A percentile compares a stretch with the other conserved stretches of the same genome.
These are phyloP conservation scores for Aspergillus calidoustus DNA, from an alignment of 2,329 filamentous ascomycete genomes.

Conservation along the genomic window DNA sequence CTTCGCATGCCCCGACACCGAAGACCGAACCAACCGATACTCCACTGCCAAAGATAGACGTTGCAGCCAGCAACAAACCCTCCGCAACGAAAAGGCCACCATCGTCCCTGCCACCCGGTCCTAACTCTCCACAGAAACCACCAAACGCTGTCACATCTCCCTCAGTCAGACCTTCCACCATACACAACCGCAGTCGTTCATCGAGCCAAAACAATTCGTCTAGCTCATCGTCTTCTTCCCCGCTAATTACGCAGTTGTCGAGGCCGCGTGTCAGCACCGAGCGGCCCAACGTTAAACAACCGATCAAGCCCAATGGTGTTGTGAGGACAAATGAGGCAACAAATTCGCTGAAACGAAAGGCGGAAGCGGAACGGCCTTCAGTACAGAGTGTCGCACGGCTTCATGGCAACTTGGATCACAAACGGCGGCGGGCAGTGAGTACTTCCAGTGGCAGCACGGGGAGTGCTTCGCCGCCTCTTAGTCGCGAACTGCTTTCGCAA, in stretches of 20 bases:
- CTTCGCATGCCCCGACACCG: constrained; percentile 28
- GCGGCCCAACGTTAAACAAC: constrained; percentile 26
- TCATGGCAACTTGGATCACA: constrained; percentile 48
- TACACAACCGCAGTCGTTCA: constrained; percentile 51
- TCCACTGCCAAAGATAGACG: constrained; percentile 30
- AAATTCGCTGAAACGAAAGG: constrained; percentile 49
- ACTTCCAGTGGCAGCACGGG: constrained; percentile 49
- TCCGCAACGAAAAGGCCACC: constrained; percentile 42
- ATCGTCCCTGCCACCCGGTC: constrained; percentile 47
- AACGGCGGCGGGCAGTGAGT: constrained; percentile 43
- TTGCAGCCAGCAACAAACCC: constrained; percentile 33
- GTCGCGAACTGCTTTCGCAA: constrained; percentile 41
- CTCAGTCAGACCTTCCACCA: constrained; percentile 64
- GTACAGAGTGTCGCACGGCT: constrained; percentile 32
- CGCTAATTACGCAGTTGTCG: constrained; percentile 46
- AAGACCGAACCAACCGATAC: constrained; percentile 32
- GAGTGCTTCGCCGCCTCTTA: constrained; percentile 46
- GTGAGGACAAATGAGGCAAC: constrained; percentile 30
- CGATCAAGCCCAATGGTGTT: constrained; percentile 34
- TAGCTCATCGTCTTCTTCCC: constrained; percentile 53
- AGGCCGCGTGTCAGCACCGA: constrained; percentile 31
- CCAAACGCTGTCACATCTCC: constrained; percentile 66
- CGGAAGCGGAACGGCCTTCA: constrained; percentile 37
- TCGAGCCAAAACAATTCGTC: constrained; percentile 49
- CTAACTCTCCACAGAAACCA: constrained; percentile 61